Conservation (phyloP, 306 rosid genomes). For the Prunus padus region DNA sequence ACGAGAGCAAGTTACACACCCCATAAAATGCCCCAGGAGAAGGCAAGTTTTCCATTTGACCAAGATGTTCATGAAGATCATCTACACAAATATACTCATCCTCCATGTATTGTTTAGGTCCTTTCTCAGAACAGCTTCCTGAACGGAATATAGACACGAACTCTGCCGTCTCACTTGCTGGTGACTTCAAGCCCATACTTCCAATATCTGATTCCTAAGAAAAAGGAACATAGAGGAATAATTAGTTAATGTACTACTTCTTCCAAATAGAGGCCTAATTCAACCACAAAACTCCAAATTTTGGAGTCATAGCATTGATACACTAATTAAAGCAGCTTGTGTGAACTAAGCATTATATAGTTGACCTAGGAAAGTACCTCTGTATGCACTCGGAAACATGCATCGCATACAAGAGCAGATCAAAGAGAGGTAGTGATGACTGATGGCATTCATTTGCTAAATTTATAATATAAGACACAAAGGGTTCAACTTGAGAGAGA, state of each 20-base stretch:
- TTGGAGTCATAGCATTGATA: not conserved
- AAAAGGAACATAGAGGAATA: conserved; percentile 8
- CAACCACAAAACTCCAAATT: not conserved
- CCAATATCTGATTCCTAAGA: conserved; percentile 44
- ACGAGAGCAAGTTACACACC: conserved; percentile 38
- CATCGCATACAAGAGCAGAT: not conserved
- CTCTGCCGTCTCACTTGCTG: conserved; percentile 38
- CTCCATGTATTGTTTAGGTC: conserved; percentile 74
- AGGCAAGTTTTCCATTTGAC: conserved; percentile 26
- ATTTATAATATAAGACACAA: too few relatives aligned
- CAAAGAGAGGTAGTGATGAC: not conserved
- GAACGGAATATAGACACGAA: conserved; percentile 42
- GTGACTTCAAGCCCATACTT: conserved; percentile 32
- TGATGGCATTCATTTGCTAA: not conserved
- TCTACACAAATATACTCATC: conserved; percentile 56
- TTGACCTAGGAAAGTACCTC: not conserved
- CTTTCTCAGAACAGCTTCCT: conserved; percentile 58
- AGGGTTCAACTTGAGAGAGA: too few relatives aligned
- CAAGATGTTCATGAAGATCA: conserved; percentile 33
- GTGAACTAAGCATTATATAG: not conserved
- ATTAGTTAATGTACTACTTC: not conserved
- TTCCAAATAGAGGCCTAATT: not conserved
- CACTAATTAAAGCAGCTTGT: not conserved
- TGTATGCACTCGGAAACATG: not conserved
- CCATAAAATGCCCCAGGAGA: conserved; percentile 67